phyloP scores from a whole-genome alignment of 108 stramenopile genomes.

The Pseudonitzschia delicatissima region DNA sequence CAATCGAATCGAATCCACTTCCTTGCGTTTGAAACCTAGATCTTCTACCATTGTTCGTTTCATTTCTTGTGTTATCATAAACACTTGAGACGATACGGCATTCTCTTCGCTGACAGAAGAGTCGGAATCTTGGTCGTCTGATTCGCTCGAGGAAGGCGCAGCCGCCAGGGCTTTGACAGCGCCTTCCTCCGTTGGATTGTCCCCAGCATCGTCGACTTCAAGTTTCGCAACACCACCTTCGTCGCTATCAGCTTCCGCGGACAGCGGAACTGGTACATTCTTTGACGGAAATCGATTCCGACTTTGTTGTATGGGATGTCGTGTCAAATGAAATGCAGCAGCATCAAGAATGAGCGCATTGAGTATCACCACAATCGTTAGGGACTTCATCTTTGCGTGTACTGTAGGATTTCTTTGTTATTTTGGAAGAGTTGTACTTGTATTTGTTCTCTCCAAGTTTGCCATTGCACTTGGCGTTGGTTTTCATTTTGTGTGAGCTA shows the following conservation, averaged over 20 bases:
- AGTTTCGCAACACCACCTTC: background rate
- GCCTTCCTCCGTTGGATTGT: too few species aligned
- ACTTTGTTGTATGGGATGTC: background rate
- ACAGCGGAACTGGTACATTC: background rate
- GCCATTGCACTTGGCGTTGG: too few species aligned
- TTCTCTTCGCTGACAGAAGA: background rate
- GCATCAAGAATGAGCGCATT: background rate
- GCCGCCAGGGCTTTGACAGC: background rate
- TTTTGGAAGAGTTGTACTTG: too few species aligned
- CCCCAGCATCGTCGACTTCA: too few species aligned
- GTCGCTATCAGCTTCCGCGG: background rate
- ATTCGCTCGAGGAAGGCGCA: background rate
- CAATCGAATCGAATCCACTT: conserved; percentile 19
- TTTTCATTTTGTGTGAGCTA: too few species aligned
- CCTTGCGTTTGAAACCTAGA: conserved; percentile 23
- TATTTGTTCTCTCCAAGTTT: too few species aligned
- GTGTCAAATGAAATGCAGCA: background rate
- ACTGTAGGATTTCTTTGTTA: too few species aligned
- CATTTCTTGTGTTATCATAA: conserved; percentile 23
- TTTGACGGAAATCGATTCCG: background rate
- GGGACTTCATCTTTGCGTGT: too few species aligned
- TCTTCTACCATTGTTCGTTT: conserved; percentile 32
- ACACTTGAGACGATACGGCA: background rate
- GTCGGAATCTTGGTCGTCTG: background rate
- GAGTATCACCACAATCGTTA: background rate